Percentiles rank a stretch among this genome's conserved stretches.
Evolutionary conservation across 2,329 filamentous ascomycete genomes (phyloP).

Genomic region (Rutstroemia sp.): DNA sequence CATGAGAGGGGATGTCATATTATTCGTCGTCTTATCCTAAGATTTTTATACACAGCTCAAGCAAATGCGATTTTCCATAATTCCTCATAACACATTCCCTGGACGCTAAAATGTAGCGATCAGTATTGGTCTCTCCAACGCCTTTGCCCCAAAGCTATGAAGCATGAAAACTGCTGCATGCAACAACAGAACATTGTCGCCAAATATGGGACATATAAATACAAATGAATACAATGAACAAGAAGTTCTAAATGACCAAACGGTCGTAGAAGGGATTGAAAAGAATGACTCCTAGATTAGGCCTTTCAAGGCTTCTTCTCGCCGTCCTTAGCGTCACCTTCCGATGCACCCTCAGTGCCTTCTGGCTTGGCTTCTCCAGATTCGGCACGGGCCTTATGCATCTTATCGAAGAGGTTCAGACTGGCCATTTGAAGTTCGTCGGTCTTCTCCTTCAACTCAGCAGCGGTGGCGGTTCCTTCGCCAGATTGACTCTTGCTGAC

Average conservation of each 20-base stretch:
- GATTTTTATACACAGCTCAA: slow-evolving; percentile 30
- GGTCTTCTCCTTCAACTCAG: slow-evolving; percentile 97
- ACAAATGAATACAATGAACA: slow-evolving; percentile 28
- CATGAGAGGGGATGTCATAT: slow-evolving; percentile 52
- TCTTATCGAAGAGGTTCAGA: slow-evolving; percentile 98
- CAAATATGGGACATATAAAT: slow-evolving; percentile 30
- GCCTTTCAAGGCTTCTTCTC: slow-evolving; percentile 57
- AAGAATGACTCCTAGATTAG: slow-evolving; percentile 17
- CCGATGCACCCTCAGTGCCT: slow-evolving; percentile 38
- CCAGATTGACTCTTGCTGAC: slow-evolving; percentile 92
- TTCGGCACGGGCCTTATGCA: slow-evolving; percentile 90
- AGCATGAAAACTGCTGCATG: slow-evolving; percentile 22
- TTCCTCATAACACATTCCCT: slow-evolving; percentile 23
- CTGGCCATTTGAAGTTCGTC: slow-evolving; percentile 95
- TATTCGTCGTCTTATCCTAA: slow-evolving; percentile 42
- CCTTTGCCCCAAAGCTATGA: slow-evolving; percentile 29
- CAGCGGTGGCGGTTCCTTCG: slow-evolving; percentile 76
- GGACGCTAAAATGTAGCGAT: slow-evolving; percentile 22
- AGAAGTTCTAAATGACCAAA: slow-evolving; percentile 28
- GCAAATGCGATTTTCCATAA: slow-evolving; percentile 24
- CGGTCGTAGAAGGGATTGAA: slow-evolving; percentile 23
- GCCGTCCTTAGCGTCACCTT: slow-evolving; percentile 66
- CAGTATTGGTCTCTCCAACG: slow-evolving; percentile 27
- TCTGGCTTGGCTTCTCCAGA: slow-evolving; percentile 43
- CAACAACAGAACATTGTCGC: slow-evolving; percentile 29